A percentile compares a stretch with the other conserved stretches of the same genome.
Conservation (phyloP, 2,329 filamentous ascomycete species). For the Fusarium odoratissimum region DNA sequence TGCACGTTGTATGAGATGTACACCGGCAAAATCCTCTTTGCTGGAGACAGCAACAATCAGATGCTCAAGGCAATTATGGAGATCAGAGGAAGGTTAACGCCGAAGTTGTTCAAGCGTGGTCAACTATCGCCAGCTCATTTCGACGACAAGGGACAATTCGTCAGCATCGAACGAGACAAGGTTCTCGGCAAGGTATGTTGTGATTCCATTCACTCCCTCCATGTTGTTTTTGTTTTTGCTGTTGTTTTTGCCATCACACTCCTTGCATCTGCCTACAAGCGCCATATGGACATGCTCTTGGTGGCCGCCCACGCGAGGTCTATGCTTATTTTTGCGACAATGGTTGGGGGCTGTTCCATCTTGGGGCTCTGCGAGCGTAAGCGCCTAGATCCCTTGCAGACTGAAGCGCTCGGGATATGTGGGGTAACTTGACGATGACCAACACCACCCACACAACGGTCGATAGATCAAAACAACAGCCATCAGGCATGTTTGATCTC, state of each 20-base stretch:
- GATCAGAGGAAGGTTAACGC: conserved; percentile 89
- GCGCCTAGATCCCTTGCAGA: conserved; percentile 44
- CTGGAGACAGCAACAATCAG: conserved; percentile 95
- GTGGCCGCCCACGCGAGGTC: conserved; percentile 21
- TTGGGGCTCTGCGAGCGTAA: conserved; percentile 40
- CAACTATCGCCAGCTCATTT: conserved; percentile 83
- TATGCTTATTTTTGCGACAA: conserved; percentile 43
- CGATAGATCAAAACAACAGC: conserved; percentile 17
- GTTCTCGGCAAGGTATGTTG: conserved; percentile 80
- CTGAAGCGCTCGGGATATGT: conserved; percentile 38
- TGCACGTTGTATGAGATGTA: conserved; percentile 98
- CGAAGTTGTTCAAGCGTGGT: conserved; percentile 87
- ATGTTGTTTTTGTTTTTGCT: conserved; percentile 24
- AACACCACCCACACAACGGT: conserved; percentile 34
- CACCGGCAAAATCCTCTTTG: conserved; percentile 97
- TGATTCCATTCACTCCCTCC: conserved; percentile 41
- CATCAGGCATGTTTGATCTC: conserved; percentile 30
- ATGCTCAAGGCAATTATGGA: conserved; percentile 98
- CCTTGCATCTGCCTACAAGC: conserved; percentile 33
- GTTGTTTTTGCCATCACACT: conserved; percentile 25
- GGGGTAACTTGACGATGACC: conserved; percentile 36
- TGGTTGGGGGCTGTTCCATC: conserved; percentile 31
- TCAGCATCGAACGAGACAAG: conserved; percentile 87
- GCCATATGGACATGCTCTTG: conserved; percentile 17
- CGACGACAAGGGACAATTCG: conserved; percentile 84